A percentile compares a stretch with the other conserved stretches of the same genome.
phyloP scores from a whole-genome alignment of 192 early-diverging fungal species.

The Backusella tarrabulga region DNA sequence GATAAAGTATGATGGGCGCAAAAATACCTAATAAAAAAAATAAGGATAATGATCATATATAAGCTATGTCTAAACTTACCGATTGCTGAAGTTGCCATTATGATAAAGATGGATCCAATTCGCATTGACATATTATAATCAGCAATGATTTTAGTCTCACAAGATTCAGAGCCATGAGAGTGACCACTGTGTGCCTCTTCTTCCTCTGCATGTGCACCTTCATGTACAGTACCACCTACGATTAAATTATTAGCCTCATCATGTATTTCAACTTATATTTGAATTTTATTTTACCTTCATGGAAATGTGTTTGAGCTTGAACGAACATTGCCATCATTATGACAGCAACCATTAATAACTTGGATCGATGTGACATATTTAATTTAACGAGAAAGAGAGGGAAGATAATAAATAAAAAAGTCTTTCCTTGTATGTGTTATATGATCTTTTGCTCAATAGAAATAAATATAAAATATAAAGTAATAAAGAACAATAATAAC shows the following conservation, averaged over 20 bases:
- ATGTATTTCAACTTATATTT: background rate
- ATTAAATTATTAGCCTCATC: background rate
- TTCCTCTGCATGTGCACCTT: background rate
- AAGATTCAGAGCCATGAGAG: background rate
- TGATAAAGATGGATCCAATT: constrained; percentile 34
- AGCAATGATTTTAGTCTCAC: constrained; percentile 7
- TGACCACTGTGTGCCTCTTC: background rate
- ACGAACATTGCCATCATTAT: background rate
- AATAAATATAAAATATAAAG: background rate
- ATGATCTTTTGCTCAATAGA: background rate
- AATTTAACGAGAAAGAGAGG: background rate
- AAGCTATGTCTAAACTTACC: constrained; percentile 15
- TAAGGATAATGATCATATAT: background rate
- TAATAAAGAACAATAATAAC: background rate
- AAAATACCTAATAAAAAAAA: constrained; percentile 21
- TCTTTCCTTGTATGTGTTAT: background rate
- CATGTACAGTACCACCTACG: background rate
- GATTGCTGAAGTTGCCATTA: constrained; percentile 25
- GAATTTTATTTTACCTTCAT: background rate
- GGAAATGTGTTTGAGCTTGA: background rate
- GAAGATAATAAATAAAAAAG: background rate
- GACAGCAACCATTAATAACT: background rate
- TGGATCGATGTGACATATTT: background rate
- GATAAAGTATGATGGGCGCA: constrained; percentile 21
- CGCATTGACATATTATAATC: constrained; percentile 28